These are phyloP conservation scores for Scheffersomyces ergatensis DNA, from an alignment of 805 yeast species.

Conservation along the genomic window DNA sequence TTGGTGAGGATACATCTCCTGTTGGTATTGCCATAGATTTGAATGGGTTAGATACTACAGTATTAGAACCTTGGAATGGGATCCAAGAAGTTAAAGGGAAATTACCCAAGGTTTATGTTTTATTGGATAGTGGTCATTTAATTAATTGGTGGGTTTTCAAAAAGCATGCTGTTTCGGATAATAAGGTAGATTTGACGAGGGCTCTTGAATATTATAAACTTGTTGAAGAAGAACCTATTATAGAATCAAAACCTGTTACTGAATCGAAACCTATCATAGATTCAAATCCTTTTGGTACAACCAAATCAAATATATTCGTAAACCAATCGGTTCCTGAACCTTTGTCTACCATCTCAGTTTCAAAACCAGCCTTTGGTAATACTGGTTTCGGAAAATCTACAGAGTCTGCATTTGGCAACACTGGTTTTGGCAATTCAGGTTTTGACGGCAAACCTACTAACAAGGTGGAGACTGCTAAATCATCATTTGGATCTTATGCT, in stretches of 20 bases:
- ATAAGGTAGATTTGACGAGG: constrained; percentile 18
- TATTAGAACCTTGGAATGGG: constrained; percentile 54
- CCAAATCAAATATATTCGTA: constrained; percentile 12
- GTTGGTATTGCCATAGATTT: constrained; percentile 69
- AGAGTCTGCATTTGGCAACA: background rate
- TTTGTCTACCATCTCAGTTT: too few species aligned
- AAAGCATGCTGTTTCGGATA: constrained; percentile 45
- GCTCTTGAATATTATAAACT: constrained; percentile 2
- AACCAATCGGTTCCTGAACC: too few species aligned
- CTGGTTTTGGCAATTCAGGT: too few species aligned
- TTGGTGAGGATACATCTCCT: constrained; percentile 68
- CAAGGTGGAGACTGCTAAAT: constrained; percentile 1
- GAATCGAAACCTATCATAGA: background rate
- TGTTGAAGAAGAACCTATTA: too few species aligned
- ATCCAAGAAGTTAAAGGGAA: constrained; percentile 54
- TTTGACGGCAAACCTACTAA: too few species aligned
- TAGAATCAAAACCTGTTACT: too few species aligned
- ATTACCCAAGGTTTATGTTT: constrained; percentile 62
- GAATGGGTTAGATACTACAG: constrained; percentile 34
- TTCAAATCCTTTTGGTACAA: constrained; percentile 13
- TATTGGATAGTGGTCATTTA: constrained; percentile 63
- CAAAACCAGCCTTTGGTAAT: background rate
- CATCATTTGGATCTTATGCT: constrained; percentile 3
- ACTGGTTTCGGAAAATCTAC: background rate
- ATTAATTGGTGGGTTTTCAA: constrained; percentile 66